Conservation (phyloP, 169 alveolate species). For the Eimeria necatrix region DNA sequence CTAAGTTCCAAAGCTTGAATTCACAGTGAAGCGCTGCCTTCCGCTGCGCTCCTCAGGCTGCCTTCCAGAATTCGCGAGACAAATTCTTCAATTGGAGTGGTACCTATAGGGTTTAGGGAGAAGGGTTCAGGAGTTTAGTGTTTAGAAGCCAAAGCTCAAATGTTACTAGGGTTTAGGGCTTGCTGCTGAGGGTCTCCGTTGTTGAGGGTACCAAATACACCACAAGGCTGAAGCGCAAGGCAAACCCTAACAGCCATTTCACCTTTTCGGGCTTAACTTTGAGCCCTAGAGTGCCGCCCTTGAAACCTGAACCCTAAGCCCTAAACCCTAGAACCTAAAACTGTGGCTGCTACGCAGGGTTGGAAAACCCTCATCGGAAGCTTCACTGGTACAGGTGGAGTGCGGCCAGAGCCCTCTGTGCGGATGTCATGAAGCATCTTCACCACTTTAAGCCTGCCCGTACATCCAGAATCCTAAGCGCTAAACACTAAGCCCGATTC, state of each 20-base stretch:
- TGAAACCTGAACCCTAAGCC: background rate
- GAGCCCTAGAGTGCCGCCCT: too few relatives aligned
- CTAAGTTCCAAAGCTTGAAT: background rate
- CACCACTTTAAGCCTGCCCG: slow-evolving; percentile 26
- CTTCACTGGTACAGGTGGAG: slow-evolving; percentile 12
- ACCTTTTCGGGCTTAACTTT: too few relatives aligned
- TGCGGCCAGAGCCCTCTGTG: background rate
- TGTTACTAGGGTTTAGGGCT: too few relatives aligned
- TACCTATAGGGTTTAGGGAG: background rate
- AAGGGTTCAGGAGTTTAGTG: background rate
- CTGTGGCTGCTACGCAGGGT: background rate
- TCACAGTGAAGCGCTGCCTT: background rate
- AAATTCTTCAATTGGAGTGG: slow-evolving; percentile 34
- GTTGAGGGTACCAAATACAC: too few relatives aligned
- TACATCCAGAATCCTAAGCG: slow-evolving; percentile 46
- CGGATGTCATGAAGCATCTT: background rate
- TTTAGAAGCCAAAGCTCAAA: background rate
- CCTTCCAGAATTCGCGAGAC: slow-evolving; percentile 14
- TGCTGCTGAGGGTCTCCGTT: too few relatives aligned
- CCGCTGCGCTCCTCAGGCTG: slow-evolving; percentile 8
- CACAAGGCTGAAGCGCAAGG: background rate
- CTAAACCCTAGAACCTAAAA: slow-evolving; percentile 53
- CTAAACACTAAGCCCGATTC: background rate
- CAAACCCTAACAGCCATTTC: background rate
- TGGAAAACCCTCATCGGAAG: slow-evolving; percentile 30